phyloP scores from a whole-genome alignment of 805 yeast species.

The Candida arabinofermentans region DNA sequence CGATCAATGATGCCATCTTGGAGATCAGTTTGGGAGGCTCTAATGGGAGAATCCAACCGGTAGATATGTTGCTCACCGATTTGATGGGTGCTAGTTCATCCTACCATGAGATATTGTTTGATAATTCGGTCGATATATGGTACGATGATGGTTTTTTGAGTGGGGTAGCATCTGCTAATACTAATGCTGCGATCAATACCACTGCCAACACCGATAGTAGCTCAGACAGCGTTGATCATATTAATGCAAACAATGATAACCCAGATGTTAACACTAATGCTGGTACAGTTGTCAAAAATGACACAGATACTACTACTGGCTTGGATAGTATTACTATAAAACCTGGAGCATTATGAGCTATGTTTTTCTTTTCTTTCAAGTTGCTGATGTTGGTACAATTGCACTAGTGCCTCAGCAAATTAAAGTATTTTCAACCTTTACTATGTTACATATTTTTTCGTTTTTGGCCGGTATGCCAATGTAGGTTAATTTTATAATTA shows the following conservation, averaged over 20 bases:
- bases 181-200: not conserved
- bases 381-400: no score
- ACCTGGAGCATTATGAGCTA: no score
- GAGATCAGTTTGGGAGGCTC: slow-evolving; percentile 39
- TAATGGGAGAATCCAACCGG: slow-evolving; percentile 32
- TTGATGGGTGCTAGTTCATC: slow-evolving; percentile 42
- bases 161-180: not conserved
- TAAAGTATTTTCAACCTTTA: no score
- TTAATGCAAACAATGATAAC: not conserved
- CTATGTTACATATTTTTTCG: no score
- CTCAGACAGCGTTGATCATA: no score
- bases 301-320: no score
- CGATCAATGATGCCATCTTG: slow-evolving; percentile 39
- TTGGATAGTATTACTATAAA: no score
- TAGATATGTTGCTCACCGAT: slow-evolving; percentile 38
- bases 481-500: no score
- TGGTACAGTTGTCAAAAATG: not conserved
- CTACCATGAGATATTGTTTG: slow-evolving; percentile 41
- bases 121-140: slow-evolving; percentile 42
- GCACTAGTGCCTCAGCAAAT: no score
- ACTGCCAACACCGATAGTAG: not conserved
- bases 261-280: not conserved
- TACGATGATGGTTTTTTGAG: slow-evolving; percentile 33
- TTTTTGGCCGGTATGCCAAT: no score
- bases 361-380: no score